Conservation (phyloP, 2,329 filamentous ascomycete species). For the Cercospora sp. region DNA sequence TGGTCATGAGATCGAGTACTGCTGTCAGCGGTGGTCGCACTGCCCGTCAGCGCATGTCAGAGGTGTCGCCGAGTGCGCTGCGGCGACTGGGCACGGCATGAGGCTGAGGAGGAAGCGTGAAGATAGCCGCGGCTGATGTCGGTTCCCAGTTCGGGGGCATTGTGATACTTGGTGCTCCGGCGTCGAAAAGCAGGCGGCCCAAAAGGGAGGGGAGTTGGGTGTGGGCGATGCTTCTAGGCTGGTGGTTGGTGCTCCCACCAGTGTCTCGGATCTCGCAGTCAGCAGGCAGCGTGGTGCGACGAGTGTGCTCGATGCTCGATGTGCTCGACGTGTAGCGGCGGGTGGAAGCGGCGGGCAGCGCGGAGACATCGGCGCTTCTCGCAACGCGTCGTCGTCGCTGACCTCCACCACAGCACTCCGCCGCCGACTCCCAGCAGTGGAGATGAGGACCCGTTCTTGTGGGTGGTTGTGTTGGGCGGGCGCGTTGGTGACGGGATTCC, state of each 20-base stretch:
- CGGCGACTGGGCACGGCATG: neutral
- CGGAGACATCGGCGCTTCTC: constrained; percentile 8
- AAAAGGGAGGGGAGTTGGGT: neutral
- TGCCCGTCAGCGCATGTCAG: neutral
- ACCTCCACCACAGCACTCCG: neutral
- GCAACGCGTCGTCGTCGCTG: neutral
- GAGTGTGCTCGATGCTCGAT: neutral
- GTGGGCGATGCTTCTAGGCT: neutral
- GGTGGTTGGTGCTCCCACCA: constrained; percentile 1
- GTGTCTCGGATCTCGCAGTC: constrained; percentile 8
- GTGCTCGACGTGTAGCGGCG: neutral
- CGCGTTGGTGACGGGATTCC: constrained; percentile 5
- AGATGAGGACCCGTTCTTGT: neutral
- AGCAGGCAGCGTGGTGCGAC: neutral
- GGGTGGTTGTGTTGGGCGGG: neutral
- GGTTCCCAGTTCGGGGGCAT: constrained; percentile 3
- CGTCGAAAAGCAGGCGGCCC: constrained; percentile 15
- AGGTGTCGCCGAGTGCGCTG: neutral
- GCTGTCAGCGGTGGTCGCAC: neutral
- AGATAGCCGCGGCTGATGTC: neutral
- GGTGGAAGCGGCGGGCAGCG: neutral
- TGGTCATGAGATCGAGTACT: neutral
- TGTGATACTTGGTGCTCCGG: constrained; percentile 5
- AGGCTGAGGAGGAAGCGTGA: neutral
- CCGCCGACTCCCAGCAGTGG: neutral